Evolutionary conservation across 2,329 filamentous ascomycete genomes (phyloP).

Genomic region (Cladorrhinum sp.): DNA sequence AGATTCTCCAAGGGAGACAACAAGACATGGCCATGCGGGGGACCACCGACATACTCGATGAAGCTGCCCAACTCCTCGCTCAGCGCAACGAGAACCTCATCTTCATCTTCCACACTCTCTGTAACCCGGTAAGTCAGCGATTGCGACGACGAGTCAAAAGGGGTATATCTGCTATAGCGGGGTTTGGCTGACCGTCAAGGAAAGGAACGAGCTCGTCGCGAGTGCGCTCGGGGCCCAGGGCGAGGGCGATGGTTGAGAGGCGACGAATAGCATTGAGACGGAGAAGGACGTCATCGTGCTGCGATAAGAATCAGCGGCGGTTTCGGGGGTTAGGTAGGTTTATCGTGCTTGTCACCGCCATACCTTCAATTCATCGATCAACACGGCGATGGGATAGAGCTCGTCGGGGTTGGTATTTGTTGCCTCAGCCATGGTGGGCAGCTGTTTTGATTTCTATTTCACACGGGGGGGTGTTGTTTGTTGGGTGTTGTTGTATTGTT

Average conservation of each 20-base stretch:
- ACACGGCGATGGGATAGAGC: slow-evolving; percentile 98
- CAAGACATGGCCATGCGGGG: slow-evolving; percentile 91
- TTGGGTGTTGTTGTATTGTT: background rate
- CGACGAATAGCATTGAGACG: slow-evolving; percentile 98
- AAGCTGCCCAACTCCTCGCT: slow-evolving; percentile 96
- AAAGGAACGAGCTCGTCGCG: slow-evolving; percentile 98
- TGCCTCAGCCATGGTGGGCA: slow-evolving; percentile 73
- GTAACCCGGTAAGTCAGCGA: slow-evolving; percentile 34
- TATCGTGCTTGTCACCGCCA: slow-evolving; percentile 31
- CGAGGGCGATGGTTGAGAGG: slow-evolving; percentile 95
- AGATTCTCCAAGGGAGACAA: slow-evolving; percentile 96
- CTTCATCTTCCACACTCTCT: slow-evolving; percentile 99
- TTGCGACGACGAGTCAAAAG: slow-evolving; percentile 14
- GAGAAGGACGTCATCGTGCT: slow-evolving; percentile 98
- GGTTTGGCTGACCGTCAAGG: slow-evolving; percentile 75
- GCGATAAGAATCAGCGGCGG: slow-evolving; percentile 19
- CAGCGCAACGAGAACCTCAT: slow-evolving; percentile 93
- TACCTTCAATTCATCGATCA: slow-evolving; percentile 99
- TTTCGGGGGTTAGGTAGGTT: slow-evolving; percentile 6
- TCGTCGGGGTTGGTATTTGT: slow-evolving; percentile 78
- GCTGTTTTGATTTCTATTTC: slow-evolving; percentile 15
- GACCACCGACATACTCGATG: slow-evolving; percentile 94
- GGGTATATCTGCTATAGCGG: slow-evolving; percentile 16
- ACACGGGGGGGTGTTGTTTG: slow-evolving; percentile 2
- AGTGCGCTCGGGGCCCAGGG: slow-evolving; percentile 91